Conservation (phyloP, 139 green algal species). For the Volvox africanus region DNA sequence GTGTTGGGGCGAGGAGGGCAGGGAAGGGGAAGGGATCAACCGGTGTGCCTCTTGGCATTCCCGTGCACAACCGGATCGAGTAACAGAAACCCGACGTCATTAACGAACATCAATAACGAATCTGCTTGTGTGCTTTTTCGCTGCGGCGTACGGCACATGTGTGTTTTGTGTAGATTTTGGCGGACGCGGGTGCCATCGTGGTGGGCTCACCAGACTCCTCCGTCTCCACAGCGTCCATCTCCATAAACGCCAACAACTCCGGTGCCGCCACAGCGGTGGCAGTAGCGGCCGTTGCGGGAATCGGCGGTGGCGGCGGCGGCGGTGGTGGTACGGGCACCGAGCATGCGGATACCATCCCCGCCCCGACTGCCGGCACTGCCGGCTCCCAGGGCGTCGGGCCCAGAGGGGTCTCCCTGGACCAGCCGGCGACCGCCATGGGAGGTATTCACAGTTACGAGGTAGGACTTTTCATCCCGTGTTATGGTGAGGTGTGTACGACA, state of each 20-base stretch:
- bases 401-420: slow-evolving; percentile 2
- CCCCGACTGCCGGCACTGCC: too few species aligned
- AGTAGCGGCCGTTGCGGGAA: neutral
- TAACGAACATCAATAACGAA: too few species aligned
- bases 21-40: too few species aligned
- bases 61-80: too few species aligned
- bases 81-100: too few species aligned
- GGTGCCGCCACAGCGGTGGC: neutral
- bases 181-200: slow-evolving; percentile 21
- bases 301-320: neutral
- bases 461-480: neutral
- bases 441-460: slow-evolving; percentile 48
- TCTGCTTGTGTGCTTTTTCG: too few species aligned
- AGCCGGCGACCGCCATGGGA: neutral
- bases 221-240: neutral
- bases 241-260: neutral
- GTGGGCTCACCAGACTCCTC: slow-evolving; percentile 22
- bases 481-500: too few species aligned
- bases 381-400: too few species aligned
- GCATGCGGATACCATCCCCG: too few species aligned
- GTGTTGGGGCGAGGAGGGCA: neutral
- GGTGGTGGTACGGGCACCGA: neutral
- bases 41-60: too few species aligned
- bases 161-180: neutral
- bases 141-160: too few species aligned